Evolutionary conservation across 2,329 filamentous ascomycete genomes (phyloP).

Genomic region (Westerdykella sp.): DNA sequence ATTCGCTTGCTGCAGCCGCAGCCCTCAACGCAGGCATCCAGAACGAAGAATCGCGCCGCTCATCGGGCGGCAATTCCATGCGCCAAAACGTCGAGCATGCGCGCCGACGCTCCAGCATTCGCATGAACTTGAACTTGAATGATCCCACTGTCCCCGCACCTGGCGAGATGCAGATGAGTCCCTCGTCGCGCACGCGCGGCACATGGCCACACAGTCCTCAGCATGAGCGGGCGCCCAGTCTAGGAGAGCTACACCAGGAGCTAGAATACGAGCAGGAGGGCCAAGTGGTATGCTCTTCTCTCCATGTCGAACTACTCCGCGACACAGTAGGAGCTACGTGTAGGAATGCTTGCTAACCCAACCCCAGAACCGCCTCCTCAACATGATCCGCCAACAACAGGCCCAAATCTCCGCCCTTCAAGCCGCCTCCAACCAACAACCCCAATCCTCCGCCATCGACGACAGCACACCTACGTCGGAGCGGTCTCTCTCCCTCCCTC

Average conservation of each 20-base stretch:
- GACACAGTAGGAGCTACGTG: too few species aligned
- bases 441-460: slow-evolving; percentile 44
- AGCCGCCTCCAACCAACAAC: slow-evolving; percentile 37
- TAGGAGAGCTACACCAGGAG: slow-evolving; percentile 73
- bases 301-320: too few species aligned
- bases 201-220: slow-evolving; percentile 48
- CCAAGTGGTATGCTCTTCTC: slow-evolving; percentile 53
- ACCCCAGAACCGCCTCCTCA: slow-evolving; percentile 63
- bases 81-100: slow-evolving; percentile 37
- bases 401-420: slow-evolving; percentile 58
- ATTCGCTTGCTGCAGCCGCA: slow-evolving; percentile 68
- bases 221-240: slow-evolving; percentile 62
- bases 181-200: slow-evolving; percentile 20
- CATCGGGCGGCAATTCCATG: slow-evolving; percentile 49
- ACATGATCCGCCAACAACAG: slow-evolving; percentile 71
- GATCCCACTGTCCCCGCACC: slow-evolving; percentile 62
- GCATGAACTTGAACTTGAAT: slow-evolving; percentile 69
- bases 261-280: slow-evolving; percentile 73
- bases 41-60: slow-evolving; percentile 49
- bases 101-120: slow-evolving; percentile 60
- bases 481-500: slow-evolving; percentile 41
- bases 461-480: slow-evolving; percentile 48
- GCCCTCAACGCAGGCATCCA: slow-evolving; percentile 72
- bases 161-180: slow-evolving; percentile 58
- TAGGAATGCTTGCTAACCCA: too few species aligned